Conservation (phyloP, 306 rosid species). For the Castanea crenata region DNA sequence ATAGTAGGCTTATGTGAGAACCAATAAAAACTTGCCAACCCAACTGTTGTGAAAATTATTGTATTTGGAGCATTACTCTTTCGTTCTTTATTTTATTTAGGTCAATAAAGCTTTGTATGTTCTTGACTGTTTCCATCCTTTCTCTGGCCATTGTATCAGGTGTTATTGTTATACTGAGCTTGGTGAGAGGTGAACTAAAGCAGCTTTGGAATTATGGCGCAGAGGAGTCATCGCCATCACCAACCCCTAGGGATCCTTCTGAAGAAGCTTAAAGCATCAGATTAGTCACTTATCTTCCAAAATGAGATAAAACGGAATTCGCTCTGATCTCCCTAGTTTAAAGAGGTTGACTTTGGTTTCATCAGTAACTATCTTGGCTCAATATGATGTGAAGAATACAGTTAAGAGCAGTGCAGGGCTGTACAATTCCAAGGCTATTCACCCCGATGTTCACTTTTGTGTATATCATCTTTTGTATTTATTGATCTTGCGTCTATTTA, state of each 20-base stretch:
- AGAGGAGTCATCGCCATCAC: neutral
- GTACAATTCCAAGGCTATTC: neutral
- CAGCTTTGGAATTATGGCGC: neutral
- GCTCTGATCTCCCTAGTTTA: neutral
- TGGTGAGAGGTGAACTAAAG: constrained; percentile 4
- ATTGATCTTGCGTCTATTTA: neutral
- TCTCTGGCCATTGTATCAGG: constrained; percentile 44
- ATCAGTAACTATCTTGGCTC: neutral
- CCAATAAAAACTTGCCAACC: too few relatives aligned
- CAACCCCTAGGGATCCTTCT: neutral
- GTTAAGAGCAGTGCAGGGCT: neutral
- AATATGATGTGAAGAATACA: neutral
- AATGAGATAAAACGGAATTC: constrained; percentile 4
- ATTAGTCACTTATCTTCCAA: neutral
- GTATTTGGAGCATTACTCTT: too few relatives aligned
- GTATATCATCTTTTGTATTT: neutral
- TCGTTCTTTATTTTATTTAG: neutral
- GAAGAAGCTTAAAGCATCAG: constrained; percentile 5
- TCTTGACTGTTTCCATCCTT: constrained; percentile 4
- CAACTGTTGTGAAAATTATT: too few relatives aligned
- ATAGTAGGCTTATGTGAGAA: too few relatives aligned
- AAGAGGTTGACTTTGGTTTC: constrained; percentile 3
- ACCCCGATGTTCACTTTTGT: neutral
- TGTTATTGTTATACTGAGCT: neutral
- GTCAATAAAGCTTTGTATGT: neutral